Evolutionary conservation across 176 grass and related monocot genomes (phyloP).

Genomic region (Elaeis guineensis): DNA sequence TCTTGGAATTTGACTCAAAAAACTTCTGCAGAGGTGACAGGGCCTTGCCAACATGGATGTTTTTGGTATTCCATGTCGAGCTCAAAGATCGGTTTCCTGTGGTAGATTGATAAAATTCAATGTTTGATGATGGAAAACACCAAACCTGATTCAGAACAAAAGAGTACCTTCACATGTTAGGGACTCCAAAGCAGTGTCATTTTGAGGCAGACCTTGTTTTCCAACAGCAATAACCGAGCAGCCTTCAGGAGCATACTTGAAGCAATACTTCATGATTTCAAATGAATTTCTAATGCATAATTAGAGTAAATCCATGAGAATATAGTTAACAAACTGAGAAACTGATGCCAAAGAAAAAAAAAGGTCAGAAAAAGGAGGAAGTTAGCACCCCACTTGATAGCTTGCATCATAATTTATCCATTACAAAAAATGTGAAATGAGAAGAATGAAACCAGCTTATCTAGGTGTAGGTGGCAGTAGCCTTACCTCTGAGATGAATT

Average conservation of each 20-base stretch:
- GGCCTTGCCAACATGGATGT: not conserved
- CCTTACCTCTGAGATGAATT: slow-evolving; percentile 42
- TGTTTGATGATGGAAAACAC: not conserved
- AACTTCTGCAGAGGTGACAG: slow-evolving; percentile 61
- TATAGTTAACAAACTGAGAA: not conserved
- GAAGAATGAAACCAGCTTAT: no score
- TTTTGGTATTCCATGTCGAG: slow-evolving; percentile 49
- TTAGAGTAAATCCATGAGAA: not conserved
- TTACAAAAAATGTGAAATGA: no score
- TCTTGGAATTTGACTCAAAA: slow-evolving; percentile 45
- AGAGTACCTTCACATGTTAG: slow-evolving; percentile 48
- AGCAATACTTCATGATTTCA: slow-evolving; percentile 69
- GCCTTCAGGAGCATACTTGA: slow-evolving; percentile 52
- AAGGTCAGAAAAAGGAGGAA: not conserved
- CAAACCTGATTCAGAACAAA: not conserved
- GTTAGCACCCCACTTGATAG: no score
- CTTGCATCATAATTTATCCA: no score
- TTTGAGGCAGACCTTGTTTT: slow-evolving; percentile 29
- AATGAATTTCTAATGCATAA: slow-evolving; percentile 41
- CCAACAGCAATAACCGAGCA: slow-evolving; percentile 69
- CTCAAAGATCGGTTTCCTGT: slow-evolving; percentile 44
- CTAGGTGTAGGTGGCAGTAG: no score
- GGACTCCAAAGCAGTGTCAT: slow-evolving; percentile 19
- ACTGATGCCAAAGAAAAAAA: not conserved
- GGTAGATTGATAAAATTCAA: not conserved